phyloP scores from a whole-genome alignment of 768 basidiomycete species.

The Trametes cubensis region DNA sequence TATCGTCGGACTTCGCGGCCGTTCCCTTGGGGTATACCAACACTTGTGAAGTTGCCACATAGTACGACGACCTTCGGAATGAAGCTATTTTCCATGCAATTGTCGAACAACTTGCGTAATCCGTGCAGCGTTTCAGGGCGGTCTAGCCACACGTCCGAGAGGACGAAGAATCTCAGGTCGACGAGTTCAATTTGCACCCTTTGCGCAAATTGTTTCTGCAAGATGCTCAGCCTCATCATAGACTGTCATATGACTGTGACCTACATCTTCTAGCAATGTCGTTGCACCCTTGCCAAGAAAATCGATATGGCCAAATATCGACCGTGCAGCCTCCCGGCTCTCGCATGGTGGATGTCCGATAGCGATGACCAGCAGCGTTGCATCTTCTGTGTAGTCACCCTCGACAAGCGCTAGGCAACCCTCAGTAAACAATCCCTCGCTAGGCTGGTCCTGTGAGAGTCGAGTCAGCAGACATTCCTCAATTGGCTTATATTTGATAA shows the following conservation, averaged over 20 bases:
- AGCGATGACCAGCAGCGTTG: conserved; percentile 84
- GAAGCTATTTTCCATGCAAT: conserved; percentile 83
- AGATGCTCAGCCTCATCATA: background rate
- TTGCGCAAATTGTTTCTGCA: conserved; percentile 60
- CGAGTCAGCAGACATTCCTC: no score
- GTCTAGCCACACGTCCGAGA: conserved; percentile 97
- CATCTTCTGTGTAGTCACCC: conserved; percentile 95
- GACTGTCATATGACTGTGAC: conserved; percentile 28
- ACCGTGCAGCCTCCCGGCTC: conserved; percentile 82
- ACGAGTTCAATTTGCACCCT: conserved; percentile 70
- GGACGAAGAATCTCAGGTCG: conserved; percentile 85
- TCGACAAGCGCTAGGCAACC: conserved; percentile 94
- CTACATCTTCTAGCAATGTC: conserved; percentile 87
- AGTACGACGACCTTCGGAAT: conserved; percentile 89
- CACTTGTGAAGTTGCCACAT: conserved; percentile 94
- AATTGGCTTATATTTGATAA: no score
- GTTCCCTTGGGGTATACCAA: conserved; percentile 77
- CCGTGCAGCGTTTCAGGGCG: conserved; percentile 80
- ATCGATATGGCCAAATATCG: conserved; percentile 95
- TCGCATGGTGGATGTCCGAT: conserved; percentile 99
- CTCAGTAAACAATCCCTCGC: conserved; percentile 95
- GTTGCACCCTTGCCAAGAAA: conserved; percentile 95
- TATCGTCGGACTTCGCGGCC: conserved; percentile 80
- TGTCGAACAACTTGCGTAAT: conserved; percentile 84
- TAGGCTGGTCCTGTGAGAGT: conserved; percentile 71